Conservation (phyloP, 2,329 filamentous ascomycete genomes). For the Fonsecaea pedrosoi region DNA sequence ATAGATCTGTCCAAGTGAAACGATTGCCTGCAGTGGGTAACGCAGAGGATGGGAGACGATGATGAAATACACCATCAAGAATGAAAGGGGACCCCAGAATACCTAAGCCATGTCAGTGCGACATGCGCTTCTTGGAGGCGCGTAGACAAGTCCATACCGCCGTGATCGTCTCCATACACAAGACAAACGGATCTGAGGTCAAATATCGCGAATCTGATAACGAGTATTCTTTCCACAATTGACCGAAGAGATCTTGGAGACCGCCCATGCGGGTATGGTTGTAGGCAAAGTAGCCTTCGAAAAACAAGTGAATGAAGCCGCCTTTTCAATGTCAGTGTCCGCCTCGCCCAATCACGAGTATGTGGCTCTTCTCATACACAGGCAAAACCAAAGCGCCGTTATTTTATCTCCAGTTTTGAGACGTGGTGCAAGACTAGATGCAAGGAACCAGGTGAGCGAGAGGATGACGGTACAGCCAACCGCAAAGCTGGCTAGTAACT, state of each 20-base stretch:
- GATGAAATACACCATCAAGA: constrained; percentile 63
- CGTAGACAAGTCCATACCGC: constrained; percentile 57
- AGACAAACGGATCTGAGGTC: constrained; percentile 78
- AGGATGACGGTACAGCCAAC: constrained; percentile 65
- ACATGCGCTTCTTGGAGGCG: neutral
- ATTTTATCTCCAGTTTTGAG: constrained; percentile 63
- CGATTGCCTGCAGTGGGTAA: constrained; percentile 65
- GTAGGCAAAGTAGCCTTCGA: constrained; percentile 83
- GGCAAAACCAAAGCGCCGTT: constrained; percentile 75
- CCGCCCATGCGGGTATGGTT: constrained; percentile 71
- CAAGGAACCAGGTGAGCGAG: constrained; percentile 60
- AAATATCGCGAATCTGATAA: constrained; percentile 87
- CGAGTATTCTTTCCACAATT: constrained; percentile 93
- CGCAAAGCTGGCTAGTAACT: constrained; percentile 67
- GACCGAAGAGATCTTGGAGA: constrained; percentile 75
- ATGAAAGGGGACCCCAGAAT: constrained; percentile 68
- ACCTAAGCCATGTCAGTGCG: constrained; percentile 47
- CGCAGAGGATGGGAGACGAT: constrained; percentile 62
- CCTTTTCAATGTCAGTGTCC: constrained; percentile 43
- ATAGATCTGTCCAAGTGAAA: constrained; percentile 69
- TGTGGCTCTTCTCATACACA: constrained; percentile 61
- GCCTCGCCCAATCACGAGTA: neutral
- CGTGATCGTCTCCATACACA: constrained; percentile 87
- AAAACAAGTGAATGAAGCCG: constrained; percentile 72
- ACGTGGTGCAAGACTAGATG: constrained; percentile 60